Conservation (phyloP, 2,329 filamentous ascomycete species). For the Diaporthe vaccinii region DNA sequence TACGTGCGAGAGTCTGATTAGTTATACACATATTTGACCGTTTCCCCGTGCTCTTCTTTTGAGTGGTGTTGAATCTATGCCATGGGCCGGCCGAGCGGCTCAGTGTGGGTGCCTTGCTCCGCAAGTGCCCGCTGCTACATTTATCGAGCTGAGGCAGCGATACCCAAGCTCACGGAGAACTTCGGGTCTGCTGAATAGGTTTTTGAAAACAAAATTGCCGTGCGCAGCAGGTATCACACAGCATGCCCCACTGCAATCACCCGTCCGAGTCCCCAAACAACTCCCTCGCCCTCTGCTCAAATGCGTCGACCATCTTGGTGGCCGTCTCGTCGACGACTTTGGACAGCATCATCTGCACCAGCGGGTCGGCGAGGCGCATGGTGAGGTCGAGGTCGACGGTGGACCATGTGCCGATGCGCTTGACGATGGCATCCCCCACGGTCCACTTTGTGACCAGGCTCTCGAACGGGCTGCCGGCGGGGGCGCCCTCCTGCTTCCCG, state of each 20-base stretch:
- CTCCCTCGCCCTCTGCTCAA: constrained; percentile 82
- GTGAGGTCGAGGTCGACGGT: constrained; percentile 82
- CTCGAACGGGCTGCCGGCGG: constrained; percentile 61
- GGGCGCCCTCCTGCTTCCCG: constrained; percentile 61
- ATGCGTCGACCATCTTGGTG: constrained; percentile 90
- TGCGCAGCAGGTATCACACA: not conserved
- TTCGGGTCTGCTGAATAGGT: not conserved
- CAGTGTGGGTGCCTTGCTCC: not conserved
- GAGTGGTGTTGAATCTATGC: not conserved
- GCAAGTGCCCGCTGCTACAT: not conserved
- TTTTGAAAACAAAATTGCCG: not conserved
- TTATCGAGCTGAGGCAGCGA: not conserved
- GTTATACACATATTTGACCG: constrained; percentile 2
- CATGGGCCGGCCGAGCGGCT: not conserved
- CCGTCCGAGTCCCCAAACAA: constrained; percentile 57
- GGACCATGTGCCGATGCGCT: constrained; percentile 64
- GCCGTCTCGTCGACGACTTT: constrained; percentile 88
- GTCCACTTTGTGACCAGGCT: constrained; percentile 80
- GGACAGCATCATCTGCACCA: constrained; percentile 86
- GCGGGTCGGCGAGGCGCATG: constrained; percentile 89
- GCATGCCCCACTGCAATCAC: constrained; percentile 6
- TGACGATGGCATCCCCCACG: constrained; percentile 57
- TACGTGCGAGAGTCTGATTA: constrained; percentile 39
- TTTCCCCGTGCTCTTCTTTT: not conserved
- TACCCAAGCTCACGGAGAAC: not conserved